Conservation (phyloP, 306 rosid genomes). For the Cotoneaster glaucophyllus region DNA sequence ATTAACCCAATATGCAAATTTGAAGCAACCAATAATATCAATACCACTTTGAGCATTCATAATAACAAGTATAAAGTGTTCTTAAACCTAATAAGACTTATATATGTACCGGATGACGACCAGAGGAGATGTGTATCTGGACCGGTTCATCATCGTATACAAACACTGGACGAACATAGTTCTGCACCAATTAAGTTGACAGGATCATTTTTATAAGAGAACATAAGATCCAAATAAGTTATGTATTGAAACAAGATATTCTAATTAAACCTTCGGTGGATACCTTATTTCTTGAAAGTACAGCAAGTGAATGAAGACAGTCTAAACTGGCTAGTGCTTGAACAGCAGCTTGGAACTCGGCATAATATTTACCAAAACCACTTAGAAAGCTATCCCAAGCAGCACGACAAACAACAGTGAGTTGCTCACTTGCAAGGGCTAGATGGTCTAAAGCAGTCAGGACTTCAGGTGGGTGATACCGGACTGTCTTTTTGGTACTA, state of each 20-base stretch:
- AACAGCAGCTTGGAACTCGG: constrained; percentile 76
- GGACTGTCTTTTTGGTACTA: constrained; percentile 78
- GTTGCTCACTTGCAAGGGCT: constrained; percentile 73
- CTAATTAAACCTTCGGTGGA: constrained; percentile 12
- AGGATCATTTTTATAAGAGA: constrained; percentile 3
- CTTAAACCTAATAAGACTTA: constrained; percentile 7
- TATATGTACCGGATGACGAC: constrained; percentile 81
- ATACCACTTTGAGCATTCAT: neutral
- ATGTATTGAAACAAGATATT: neutral
- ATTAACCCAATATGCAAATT: neutral
- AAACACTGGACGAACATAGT: constrained; percentile 67
- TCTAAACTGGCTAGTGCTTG: constrained; percentile 90
- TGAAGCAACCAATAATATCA: neutral
- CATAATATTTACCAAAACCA: constrained; percentile 57
- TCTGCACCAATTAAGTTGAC: constrained; percentile 38
- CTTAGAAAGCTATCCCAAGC: constrained; percentile 83
- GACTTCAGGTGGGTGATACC: constrained; percentile 95
- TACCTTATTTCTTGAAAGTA: constrained; percentile 89
- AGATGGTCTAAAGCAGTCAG: constrained; percentile 63
- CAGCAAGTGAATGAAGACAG: constrained; percentile 84
- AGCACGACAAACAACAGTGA: constrained; percentile 52
- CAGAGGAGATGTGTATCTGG: constrained; percentile 68
- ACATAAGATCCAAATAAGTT: neutral
- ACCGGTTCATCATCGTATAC: constrained; percentile 58
- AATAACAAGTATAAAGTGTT: neutral